Evolutionary conservation across 2,329 filamentous ascomycete genomes (phyloP).

Genomic region (Aspergillus sp.): DNA sequence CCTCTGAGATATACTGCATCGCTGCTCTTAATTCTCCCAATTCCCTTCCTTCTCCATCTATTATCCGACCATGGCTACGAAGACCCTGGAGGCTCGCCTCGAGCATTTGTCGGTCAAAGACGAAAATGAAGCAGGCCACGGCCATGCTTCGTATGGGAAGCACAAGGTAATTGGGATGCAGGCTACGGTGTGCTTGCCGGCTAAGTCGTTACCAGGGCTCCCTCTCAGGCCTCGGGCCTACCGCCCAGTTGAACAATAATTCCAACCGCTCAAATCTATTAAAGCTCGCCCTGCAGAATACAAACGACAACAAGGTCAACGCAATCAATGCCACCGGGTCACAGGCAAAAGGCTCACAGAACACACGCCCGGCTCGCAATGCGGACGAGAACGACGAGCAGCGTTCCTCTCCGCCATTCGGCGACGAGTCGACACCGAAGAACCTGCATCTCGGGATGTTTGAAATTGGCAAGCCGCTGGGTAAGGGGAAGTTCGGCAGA

Average conservation of each 20-base stretch:
- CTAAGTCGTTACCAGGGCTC: constrained; percentile 40
- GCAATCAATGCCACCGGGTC: constrained; percentile 45
- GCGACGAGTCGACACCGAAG: constrained; percentile 48
- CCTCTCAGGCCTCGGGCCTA: constrained; percentile 39
- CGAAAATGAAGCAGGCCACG: constrained; percentile 61
- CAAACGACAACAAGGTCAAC: constrained; percentile 54
- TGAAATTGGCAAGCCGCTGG: constrained; percentile 76
- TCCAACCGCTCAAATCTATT: constrained; percentile 68
- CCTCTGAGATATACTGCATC: too few relatives aligned
- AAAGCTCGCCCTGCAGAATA: constrained; percentile 74
- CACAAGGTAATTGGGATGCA: constrained; percentile 68
- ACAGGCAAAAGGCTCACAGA: constrained; percentile 53
- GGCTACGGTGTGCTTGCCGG: too few relatives aligned
- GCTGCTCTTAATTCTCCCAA: constrained; percentile 4
- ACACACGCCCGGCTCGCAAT: constrained; percentile 24
- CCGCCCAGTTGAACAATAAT: constrained; percentile 35
- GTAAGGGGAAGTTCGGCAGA: constrained; percentile 79
- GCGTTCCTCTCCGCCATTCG: constrained; percentile 35
- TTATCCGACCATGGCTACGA: constrained; percentile 61
- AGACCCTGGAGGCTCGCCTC: constrained; percentile 74
- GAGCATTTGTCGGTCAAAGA: constrained; percentile 85
- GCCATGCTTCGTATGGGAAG: constrained; percentile 54
- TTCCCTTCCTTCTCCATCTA: constrained; percentile 4
- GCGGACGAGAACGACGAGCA: constrained; percentile 41
- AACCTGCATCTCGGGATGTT: constrained; percentile 88